phyloP scores from a whole-genome alignment of 257 asterid genomes.

The Orobanche coerulescens region DNA sequence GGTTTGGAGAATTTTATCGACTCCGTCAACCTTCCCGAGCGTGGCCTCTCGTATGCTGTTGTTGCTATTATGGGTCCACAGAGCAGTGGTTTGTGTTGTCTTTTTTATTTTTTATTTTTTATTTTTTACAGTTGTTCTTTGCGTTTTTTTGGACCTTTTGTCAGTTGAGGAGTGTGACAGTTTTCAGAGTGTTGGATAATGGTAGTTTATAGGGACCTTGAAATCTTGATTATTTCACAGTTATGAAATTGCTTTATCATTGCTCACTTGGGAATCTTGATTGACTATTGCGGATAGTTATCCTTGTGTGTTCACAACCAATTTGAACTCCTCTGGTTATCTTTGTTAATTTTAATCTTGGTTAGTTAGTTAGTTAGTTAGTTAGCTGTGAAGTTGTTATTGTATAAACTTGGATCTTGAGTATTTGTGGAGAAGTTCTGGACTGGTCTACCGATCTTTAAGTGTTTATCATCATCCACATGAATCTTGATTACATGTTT shows the following conservation, averaged over 20 bases:
- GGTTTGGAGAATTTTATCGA: slow-evolving; percentile 27
- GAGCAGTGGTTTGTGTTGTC: slow-evolving; percentile 27
- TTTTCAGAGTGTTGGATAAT: background rate
- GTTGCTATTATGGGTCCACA: slow-evolving; percentile 36
- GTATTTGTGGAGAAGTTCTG: too few relatives aligned
- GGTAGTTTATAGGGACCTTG: background rate
- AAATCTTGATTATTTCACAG: background rate
- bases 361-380: too few relatives aligned
- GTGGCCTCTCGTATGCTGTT: slow-evolving; percentile 33
- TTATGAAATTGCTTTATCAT: background rate
- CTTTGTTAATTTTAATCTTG: too few relatives aligned
- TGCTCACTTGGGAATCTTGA: slow-evolving; percentile 1
- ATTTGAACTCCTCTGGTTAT: too few relatives aligned
- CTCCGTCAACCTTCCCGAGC: slow-evolving; percentile 28
- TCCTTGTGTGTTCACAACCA: too few relatives aligned
- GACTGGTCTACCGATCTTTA: too few relatives aligned
- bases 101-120: background rate
- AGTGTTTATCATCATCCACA: background rate
- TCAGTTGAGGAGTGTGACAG: background rate
- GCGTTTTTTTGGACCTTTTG: background rate
- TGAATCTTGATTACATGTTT: background rate
- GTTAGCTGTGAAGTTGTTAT: too few relatives aligned
- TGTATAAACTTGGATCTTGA: too few relatives aligned
- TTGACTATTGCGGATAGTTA: background rate
- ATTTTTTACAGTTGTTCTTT: background rate